These are phyloP conservation scores for Cardamine resedifolia DNA, from an alignment of 345 rosid species.

Conservation along the genomic window DNA sequence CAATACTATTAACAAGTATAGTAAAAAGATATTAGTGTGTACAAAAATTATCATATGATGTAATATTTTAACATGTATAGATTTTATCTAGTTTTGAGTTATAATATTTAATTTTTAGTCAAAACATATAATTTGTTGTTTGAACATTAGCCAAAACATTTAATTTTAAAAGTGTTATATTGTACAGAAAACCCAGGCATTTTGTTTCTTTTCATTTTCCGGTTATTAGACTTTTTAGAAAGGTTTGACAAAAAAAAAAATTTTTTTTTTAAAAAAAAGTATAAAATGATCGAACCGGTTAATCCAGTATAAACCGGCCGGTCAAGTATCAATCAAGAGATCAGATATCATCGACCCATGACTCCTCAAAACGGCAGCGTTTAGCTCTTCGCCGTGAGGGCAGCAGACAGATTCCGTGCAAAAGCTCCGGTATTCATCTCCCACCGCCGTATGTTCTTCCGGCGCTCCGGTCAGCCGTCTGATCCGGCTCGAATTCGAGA, in stretches of 20 bases:
- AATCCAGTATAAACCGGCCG: background rate
- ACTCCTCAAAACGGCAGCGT: background rate
- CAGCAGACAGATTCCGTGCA: background rate
- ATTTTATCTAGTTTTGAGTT: too few relatives aligned
- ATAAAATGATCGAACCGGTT: background rate
- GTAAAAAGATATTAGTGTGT: too few relatives aligned
- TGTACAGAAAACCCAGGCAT: background rate
- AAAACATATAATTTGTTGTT: too few relatives aligned
- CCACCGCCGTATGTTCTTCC: conserved; percentile 23
- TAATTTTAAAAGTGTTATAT: too few relatives aligned
- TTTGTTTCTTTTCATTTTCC: background rate
- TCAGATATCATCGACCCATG: background rate
- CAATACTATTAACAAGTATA: too few relatives aligned
- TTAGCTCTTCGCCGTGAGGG: background rate
- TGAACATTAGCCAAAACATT: background rate
- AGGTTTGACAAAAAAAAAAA: background rate
- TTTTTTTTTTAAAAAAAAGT: too few relatives aligned
- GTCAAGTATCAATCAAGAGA: background rate
- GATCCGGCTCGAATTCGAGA: background rate
- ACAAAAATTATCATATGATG: background rate
- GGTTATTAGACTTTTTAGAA: background rate
- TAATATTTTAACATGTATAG: too few relatives aligned
- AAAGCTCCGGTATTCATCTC: conserved; percentile 24
- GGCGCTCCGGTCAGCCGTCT: background rate
- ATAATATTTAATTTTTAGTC: background rate